Evolutionary conservation across 2,329 filamentous ascomycete species (phyloP).

Genomic region (Chrysosporium queenslandicum): DNA sequence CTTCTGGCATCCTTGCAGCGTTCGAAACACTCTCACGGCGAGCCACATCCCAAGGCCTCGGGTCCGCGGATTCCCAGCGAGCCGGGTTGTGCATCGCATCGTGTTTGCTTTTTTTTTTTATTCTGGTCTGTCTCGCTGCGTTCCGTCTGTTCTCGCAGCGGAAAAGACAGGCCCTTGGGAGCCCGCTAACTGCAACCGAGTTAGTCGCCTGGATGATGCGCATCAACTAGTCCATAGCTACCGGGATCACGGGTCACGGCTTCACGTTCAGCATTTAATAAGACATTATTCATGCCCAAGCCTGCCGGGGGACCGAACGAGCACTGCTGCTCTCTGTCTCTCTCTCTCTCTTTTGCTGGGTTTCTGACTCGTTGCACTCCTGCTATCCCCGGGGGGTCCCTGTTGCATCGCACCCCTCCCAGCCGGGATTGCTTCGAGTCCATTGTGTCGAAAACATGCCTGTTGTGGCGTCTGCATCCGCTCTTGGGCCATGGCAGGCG

Average conservation of each 20-base stretch:
- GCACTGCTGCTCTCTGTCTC: not conserved
- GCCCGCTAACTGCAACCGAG: no score
- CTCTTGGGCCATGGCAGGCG: not conserved
- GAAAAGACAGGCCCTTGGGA: no score
- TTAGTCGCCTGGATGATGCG: no score
- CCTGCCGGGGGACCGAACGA: not conserved
- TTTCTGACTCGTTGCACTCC: not conserved
- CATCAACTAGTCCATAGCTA: not conserved
- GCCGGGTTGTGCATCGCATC: not conserved
- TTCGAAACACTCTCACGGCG: not conserved
- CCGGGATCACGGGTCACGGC: not conserved
- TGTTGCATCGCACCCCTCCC: not conserved
- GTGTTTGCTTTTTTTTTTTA: not conserved
- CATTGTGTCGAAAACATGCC: not conserved
- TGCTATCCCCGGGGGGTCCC: not conserved
- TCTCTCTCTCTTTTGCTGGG: not conserved
- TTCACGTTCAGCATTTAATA: not conserved
- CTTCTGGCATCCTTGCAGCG: not conserved
- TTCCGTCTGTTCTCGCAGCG: not conserved
- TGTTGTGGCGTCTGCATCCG: conserved; percentile 3
- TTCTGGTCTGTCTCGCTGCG: not conserved
- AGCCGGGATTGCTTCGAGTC: not conserved
- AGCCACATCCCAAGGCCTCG: conserved; percentile 4
- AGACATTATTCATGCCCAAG: not conserved
- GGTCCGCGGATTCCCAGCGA: not conserved